Evolutionary conservation across 1,139 yeast genomes (phyloP), one percentile per base, ranked within the genome.

Genomic region (Kodamaea arcana): DNA sequence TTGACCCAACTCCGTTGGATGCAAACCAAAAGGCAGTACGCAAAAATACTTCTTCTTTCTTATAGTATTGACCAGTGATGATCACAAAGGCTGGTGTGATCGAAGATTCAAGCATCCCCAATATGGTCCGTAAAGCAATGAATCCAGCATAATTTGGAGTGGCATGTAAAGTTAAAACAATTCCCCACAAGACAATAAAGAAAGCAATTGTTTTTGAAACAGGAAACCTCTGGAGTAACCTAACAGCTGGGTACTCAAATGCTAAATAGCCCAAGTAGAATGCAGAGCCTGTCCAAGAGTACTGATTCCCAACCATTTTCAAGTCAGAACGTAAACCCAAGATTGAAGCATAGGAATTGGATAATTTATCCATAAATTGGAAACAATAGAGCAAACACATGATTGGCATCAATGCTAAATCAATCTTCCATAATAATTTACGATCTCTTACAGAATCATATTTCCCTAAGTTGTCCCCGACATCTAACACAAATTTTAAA

Each of bases 291-390:
- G 69, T 67, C 80, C 81, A 77, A 5, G 77, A 60, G 49, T 77
- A 78, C 56, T 62, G 63, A 32, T 64, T 54, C 20, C 80, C 79
- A 13, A 46, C 50, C 82, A 78, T 74, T 6, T 66, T 44, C 39
- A 74, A 56, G 38, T 69, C 76, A 3, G 50, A 51, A 42, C 72
- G 55, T 27, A 80, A 62, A 1, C 84, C 85, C 62, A 80, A 65
- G 35, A 82, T 69, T 1, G 85, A 69, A 4, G 85, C 84, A 40
- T 70, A 72, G 13, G 80, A 63, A 25, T 69, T 75, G 5, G 84
- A 60, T 13, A 69, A 57, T 48, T 82, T 82, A 54, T 82, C 88
- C 79, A 81, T 76, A 39, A 72, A 78, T 53, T 81, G 87, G 30
- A 71, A 60, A 13, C 78, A 69, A 51, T 78, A 78, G 14, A 79